Evolutionary conservation across 2,329 filamentous ascomycete species (phyloP).

Genomic region (Ophiostoma populinum): DNA sequence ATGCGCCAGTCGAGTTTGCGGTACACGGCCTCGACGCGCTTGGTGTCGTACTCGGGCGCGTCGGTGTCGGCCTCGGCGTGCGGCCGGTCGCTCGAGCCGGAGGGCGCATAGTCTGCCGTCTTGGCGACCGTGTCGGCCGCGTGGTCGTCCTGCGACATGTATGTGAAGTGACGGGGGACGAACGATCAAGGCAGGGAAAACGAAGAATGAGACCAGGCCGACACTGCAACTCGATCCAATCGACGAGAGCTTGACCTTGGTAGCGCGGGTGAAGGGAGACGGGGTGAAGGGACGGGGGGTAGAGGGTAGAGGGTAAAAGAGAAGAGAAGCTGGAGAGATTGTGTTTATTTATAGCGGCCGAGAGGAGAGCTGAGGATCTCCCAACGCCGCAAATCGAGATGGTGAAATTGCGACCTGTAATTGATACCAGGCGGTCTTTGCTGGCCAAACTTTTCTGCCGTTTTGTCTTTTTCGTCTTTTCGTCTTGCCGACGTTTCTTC

Average conservation of each 20-base stretch:
- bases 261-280: slow-evolving; percentile 22
- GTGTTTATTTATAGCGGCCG: no score
- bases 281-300: no score
- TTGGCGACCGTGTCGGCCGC: slow-evolving; percentile 2
- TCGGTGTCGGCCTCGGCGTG: not conserved
- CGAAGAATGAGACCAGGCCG: not conserved
- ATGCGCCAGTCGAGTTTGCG: slow-evolving; percentile 40
- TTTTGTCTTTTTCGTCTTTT: no score
- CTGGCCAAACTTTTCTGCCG: no score
- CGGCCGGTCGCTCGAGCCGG: not conserved
- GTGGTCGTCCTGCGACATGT: slow-evolving; percentile 2
- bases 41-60: slow-evolving; percentile 4
- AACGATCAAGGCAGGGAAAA: not conserved
- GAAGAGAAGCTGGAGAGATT: no score
- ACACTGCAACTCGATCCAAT: slow-evolving; percentile 27
- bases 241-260: slow-evolving; percentile 24
- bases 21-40: slow-evolving; percentile 12
- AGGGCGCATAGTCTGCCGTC: not conserved
- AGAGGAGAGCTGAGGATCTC: no score
- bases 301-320: no score
- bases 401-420: no score
- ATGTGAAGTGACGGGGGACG: slow-evolving; percentile 4
- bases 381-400: no score
- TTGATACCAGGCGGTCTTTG: no score
- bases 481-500: no score